Conservation (phyloP, 768 basidiomycete genomes). For the Russula foetens region DNA sequence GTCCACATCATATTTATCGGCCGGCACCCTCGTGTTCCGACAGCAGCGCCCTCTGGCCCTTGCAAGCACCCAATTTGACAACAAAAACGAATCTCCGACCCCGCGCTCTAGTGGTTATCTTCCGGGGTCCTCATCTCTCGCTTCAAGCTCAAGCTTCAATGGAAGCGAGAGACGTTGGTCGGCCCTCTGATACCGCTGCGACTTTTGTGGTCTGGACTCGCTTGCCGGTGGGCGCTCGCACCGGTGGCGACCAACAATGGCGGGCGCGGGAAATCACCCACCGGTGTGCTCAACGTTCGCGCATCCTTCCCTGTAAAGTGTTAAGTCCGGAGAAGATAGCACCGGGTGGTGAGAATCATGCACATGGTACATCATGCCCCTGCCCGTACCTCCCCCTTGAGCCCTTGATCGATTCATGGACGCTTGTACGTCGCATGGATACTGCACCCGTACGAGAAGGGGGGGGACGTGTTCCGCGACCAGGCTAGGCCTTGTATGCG, state of each 20-base stretch:
- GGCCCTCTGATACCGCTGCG: too few species aligned
- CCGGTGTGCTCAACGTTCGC: background rate
- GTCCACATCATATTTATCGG: background rate
- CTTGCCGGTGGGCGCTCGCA: too few species aligned
- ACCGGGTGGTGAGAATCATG: background rate
- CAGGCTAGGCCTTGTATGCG: background rate
- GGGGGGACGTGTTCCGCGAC: background rate
- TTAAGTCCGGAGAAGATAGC: background rate
- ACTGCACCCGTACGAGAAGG: background rate
- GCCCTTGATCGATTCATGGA: background rate
- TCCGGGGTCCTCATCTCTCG: background rate
- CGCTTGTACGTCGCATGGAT: background rate
- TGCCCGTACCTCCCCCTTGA: background rate
- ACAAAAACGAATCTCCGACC: background rate
- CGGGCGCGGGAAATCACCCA: background rate
- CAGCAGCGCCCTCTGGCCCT: background rate
- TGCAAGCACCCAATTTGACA: too few species aligned
- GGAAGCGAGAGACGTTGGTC: background rate
- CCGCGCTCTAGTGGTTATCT: background rate
- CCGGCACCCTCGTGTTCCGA: background rate
- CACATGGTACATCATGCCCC: background rate
- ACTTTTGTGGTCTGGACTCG: too few species aligned
- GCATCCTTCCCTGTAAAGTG: background rate
- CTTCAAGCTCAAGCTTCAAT: too few species aligned
- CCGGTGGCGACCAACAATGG: too few species aligned